phyloP scores from a whole-genome alignment of 140 eudicot genomes.

The Stevia rebaudiana region DNA sequence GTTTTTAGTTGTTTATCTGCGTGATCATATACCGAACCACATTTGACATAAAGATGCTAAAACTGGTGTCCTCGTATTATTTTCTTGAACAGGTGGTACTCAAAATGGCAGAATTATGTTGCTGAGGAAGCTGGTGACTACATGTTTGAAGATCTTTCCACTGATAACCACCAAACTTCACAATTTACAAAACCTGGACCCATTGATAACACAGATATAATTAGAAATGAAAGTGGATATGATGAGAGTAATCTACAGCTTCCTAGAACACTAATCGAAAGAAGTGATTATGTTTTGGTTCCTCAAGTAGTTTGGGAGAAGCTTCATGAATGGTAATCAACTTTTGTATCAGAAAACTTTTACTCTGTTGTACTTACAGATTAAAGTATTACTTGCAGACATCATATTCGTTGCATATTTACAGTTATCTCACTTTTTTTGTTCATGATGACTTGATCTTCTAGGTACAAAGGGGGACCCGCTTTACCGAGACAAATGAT shows the following conservation, averaged over 20 bases:
- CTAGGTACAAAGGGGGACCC: constrained; percentile 97
- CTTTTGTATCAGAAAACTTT: neutral
- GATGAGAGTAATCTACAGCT: constrained; percentile 58
- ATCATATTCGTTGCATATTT: constrained; percentile 1
- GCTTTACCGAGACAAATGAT: constrained; percentile 79
- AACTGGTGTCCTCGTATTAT: neutral
- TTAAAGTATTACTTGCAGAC: neutral
- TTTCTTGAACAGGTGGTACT: constrained; percentile 62
- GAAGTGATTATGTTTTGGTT: constrained; percentile 70
- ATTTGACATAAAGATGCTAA: constrained; percentile 3
- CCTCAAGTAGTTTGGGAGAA: constrained; percentile 90
- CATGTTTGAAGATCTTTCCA: constrained; percentile 32
- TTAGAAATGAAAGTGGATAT: constrained; percentile 33
- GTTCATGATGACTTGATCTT: constrained; percentile 13
- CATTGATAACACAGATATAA: constrained; percentile 69
- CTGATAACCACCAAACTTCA: constrained; percentile 35
- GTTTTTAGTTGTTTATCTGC: neutral
- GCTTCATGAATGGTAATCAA: constrained; percentile 66
- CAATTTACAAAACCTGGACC: constrained; percentile 52
- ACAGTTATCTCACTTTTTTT: neutral
- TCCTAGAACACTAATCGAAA: constrained; percentile 52
- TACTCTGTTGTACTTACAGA: neutral
- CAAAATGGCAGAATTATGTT: constrained; percentile 67
- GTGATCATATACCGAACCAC: neutral
- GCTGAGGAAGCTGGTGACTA: constrained; percentile 41